Base-by-base conservation (phyloP, 1,139 yeast genomes). In the Pichia sp. region DNA sequence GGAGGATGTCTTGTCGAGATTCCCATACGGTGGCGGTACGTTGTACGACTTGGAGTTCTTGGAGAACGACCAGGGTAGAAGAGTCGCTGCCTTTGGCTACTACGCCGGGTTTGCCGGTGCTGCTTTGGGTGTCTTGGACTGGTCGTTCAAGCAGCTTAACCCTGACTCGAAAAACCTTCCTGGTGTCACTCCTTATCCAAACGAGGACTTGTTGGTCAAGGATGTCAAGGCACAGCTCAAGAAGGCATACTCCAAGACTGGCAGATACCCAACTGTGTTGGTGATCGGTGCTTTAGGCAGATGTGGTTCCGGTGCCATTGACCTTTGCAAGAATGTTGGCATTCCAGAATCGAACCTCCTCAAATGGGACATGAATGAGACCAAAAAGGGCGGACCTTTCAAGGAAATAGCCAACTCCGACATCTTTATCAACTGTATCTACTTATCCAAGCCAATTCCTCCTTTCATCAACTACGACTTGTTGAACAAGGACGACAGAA, bases 71-170 rank as follows among this genome's bases (percentile, higher is more conserved):
- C 84, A 83, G 69, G 98, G 98, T 41, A 87, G 98, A 77, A 87
- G 99, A 74, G 99, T 95, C 43, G 99, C 99, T 50, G 99, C 99
- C 14, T 93, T 93, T 70, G 99, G 99, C 17, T 95, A 83, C 77
- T 93, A 93, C 71, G 99, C 99, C 49, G 99, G 99, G 29, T 93
- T 95, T 69, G 99, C 98, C 12, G 99, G 99, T 67, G 98, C 99
- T 49, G 99, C 99, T 34, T 74, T 93, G 55, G 98, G 99, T 67
- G 79, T 92, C 53, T 83, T 83, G 69, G 96, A 91, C 71, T 93
- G 98, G 97, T 88, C 95, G 50, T 87, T 87, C 76, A 91, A 92
- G 74, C 93, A 87, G 71, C 73, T 84, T 33, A 84, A 87, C 67
- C 58, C 85, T 9, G 84, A 82, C 66, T 64, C 71, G 47, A 81